Percentiles rank a stretch among this genome's conserved stretches.
Conservation (phyloP, 768 basidiomycete genomes). For the Psilocybe cyanescens region DNA sequence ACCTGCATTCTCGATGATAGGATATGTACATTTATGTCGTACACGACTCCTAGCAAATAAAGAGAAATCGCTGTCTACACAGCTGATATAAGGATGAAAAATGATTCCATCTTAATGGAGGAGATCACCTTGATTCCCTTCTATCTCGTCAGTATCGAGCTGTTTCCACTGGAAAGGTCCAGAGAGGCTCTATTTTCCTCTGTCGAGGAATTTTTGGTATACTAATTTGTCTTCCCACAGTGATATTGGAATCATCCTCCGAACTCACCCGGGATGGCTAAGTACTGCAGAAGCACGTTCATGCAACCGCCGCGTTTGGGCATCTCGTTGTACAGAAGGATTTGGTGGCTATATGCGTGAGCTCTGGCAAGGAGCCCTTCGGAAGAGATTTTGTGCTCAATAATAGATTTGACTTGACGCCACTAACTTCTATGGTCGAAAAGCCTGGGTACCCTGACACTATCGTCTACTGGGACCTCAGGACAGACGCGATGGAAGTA, state of each 20-base stretch:
- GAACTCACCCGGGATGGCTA: neutral
- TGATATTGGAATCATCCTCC: neutral
- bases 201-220: neutral
- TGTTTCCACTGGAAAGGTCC: neutral
- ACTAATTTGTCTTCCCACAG: neutral
- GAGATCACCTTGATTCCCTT: neutral
- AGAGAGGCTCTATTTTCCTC: neutral
- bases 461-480: neutral
- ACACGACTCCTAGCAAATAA: neutral
- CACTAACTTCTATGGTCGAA: too few relatives aligned
- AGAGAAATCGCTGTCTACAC: neutral
- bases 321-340: neutral
- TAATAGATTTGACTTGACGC: too few relatives aligned
- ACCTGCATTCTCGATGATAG: neutral
- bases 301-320: neutral
- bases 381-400: too few relatives aligned
- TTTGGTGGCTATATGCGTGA: neutral
- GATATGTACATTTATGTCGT: conserved; percentile 1
- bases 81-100: neutral
- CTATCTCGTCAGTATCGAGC: neutral
- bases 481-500: neutral
- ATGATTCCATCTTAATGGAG: neutral
- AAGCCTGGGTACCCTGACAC: neutral
- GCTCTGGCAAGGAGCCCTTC: neutral
- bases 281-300: neutral